A percentile compares a stretch with the other conserved stretches of the same genome.
Conservation (phyloP, 805 yeast genomes). For the Lipomyces chichibuensis region DNA sequence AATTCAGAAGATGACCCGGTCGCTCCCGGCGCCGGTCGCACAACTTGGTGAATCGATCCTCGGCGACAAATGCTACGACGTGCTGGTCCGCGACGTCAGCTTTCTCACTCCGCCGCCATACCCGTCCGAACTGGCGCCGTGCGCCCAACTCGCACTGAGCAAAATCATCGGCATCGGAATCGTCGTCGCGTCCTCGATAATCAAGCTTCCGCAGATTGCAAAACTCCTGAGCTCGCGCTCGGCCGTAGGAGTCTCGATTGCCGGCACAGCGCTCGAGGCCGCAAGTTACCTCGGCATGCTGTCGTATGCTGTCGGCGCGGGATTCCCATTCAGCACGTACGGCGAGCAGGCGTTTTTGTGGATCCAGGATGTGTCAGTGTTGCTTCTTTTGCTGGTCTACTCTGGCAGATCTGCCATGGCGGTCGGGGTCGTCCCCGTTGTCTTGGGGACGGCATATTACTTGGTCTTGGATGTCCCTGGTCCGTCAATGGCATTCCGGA, state of each 20-base stretch:
- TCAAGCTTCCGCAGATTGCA: constrained; percentile 51
- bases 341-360: constrained; percentile 48
- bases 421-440: constrained; percentile 28
- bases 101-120: constrained; percentile 36
- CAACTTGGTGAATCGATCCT: constrained; percentile 34
- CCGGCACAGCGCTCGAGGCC: constrained; percentile 45
- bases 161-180: constrained; percentile 47
- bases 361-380: constrained; percentile 46
- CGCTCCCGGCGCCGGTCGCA: constrained; percentile 35
- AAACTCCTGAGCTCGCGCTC: constrained; percentile 43
- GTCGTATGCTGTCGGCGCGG: constrained; percentile 46
- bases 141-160: constrained; percentile 43
- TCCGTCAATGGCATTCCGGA: constrained; percentile 22
- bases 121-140: constrained; percentile 19
- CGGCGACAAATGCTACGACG: constrained; percentile 37
- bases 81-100: constrained; percentile 37
- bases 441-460: constrained; percentile 22
- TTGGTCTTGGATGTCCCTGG: constrained; percentile 39
- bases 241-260: constrained; percentile 46
- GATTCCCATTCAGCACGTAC: constrained; percentile 47
- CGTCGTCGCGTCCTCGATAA: constrained; percentile 45
- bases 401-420: constrained; percentile 36
- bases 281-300: constrained; percentile 44
- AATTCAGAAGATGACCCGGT: constrained; percentile 12
- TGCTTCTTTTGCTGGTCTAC: constrained; percentile 41